phyloP scores from a whole-genome alignment of 352 stramenopile species.

The Phytophthora vignae region DNA sequence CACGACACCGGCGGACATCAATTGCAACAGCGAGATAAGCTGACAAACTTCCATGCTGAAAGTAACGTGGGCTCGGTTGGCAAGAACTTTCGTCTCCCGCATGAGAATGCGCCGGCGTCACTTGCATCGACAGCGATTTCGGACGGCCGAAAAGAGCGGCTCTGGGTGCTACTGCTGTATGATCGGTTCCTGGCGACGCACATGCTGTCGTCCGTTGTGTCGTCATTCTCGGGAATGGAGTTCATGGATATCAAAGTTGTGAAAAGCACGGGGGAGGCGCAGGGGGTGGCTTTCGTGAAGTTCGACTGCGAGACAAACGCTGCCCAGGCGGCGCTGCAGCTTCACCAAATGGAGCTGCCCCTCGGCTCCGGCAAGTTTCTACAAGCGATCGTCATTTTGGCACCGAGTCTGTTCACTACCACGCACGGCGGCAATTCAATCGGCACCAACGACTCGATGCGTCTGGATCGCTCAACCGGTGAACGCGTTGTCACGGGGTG shows the following conservation, averaged over 20 bases:
- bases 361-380: slow-evolving; percentile 56
- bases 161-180: slow-evolving; percentile 80
- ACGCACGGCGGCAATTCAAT: slow-evolving; percentile 46
- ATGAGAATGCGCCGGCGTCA: slow-evolving; percentile 6
- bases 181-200: slow-evolving; percentile 69
- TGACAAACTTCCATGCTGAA: slow-evolving; percentile 10
- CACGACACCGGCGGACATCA: slow-evolving; percentile 33
- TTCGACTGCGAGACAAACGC: slow-evolving; percentile 67
- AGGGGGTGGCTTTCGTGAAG: slow-evolving; percentile 81
- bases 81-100: neutral
- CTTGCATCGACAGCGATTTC: slow-evolving; percentile 6
- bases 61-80: neutral
- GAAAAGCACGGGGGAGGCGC: slow-evolving; percentile 63
- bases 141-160: slow-evolving; percentile 34
- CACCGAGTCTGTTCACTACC: slow-evolving; percentile 73
- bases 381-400: slow-evolving; percentile 73
- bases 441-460: slow-evolving; percentile 33
- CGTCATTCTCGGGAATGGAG: slow-evolving; percentile 71
- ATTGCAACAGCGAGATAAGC: slow-evolving; percentile 21
- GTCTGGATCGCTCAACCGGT: slow-evolving; percentile 24
- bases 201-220: slow-evolving; percentile 68
- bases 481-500: slow-evolving; percentile 34
- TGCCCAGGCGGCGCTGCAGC: slow-evolving; percentile 48
- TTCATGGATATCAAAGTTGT: slow-evolving; percentile 86
- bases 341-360: slow-evolving; percentile 74